Evolutionary conservation across 2,329 filamentous ascomycete species (phyloP).

Genomic region (Acrodontium crateriforme): DNA sequence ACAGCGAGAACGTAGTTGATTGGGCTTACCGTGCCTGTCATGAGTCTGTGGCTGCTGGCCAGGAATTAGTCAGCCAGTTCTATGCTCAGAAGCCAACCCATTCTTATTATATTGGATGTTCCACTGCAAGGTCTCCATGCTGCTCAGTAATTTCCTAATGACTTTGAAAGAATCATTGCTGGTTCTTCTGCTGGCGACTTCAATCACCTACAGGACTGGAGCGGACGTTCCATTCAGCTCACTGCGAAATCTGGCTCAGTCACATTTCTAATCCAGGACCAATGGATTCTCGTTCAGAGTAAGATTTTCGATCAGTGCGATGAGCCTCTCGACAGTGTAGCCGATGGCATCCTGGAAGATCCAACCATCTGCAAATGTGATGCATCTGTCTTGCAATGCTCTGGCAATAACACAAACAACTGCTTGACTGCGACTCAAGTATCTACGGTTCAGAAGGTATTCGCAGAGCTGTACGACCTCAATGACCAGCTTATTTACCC

Average conservation of each 20-base stretch:
- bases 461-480: constrained; percentile 28
- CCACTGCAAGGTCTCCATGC: constrained; percentile 36
- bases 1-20: constrained; percentile 20
- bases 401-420: constrained; percentile 19
- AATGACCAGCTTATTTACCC: constrained; percentile 36
- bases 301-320: constrained; percentile 38
- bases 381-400: constrained; percentile 23
- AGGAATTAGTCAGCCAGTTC: constrained; percentile 23
- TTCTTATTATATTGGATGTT: constrained; percentile 36
- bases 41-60: constrained; percentile 19
- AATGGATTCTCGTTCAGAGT: constrained; percentile 31
- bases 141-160: constrained; percentile 31
- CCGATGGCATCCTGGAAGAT: constrained; percentile 36
- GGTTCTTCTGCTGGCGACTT: constrained; percentile 32
- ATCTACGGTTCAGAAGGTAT: constrained; percentile 29
- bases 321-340: constrained; percentile 32
- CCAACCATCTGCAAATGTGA: constrained; percentile 31
- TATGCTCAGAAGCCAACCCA: constrained; percentile 26
- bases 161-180: constrained; percentile 36
- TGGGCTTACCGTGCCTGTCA: constrained; percentile 22
- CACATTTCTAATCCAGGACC: constrained; percentile 25
- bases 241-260: constrained; percentile 27
- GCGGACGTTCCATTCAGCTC: constrained; percentile 28
- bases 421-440: constrained; percentile 34
- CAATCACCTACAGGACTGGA: constrained; percentile 31